These are phyloP conservation scores for Helminthosporium solani DNA, from an alignment of 2,329 filamentous ascomycete genomes.

Conservation along the genomic window DNA sequence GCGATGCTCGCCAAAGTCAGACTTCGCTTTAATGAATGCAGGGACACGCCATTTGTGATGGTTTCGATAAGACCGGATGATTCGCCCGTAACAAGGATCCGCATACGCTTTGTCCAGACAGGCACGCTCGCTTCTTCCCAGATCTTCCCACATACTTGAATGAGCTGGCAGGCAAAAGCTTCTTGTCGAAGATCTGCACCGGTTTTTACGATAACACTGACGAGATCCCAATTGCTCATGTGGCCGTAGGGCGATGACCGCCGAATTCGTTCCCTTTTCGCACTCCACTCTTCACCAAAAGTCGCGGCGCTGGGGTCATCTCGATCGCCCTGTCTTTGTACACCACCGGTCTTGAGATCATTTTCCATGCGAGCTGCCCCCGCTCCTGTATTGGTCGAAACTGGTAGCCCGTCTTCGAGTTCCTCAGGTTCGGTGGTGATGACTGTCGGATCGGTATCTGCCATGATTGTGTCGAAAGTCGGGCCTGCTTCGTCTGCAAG, in stretches of 20 bases:
- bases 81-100: slow-evolving; percentile 81
- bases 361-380: slow-evolving; percentile 86
- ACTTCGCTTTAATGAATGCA: slow-evolving; percentile 81
- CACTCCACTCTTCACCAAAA: slow-evolving; percentile 82
- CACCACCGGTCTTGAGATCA: slow-evolving; percentile 80
- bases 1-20: slow-evolving; percentile 75
- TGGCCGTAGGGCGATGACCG: slow-evolving; percentile 82
- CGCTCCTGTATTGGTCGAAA: slow-evolving; percentile 65
- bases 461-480: slow-evolving; percentile 81
- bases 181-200: slow-evolving; percentile 81
- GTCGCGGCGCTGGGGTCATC: slow-evolving; percentile 84
- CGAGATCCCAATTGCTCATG: slow-evolving; percentile 87
- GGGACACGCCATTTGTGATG: slow-evolving; percentile 83
- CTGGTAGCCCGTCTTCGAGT: slow-evolving; percentile 56
- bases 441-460: slow-evolving; percentile 61
- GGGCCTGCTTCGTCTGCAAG: slow-evolving; percentile 70
- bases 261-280: slow-evolving; percentile 80
- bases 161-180: slow-evolving; percentile 83
- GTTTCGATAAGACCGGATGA: slow-evolving; percentile 83
- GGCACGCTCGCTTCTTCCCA: slow-evolving; percentile 73
- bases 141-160: slow-evolving; percentile 77
- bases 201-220: slow-evolving; percentile 86
- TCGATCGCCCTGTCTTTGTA: slow-evolving; percentile 76
- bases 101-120: slow-evolving; percentile 89
- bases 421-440: slow-evolving; percentile 54